A percentile compares a stretch with the other conserved stretches of the same genome.
Conservation (phyloP, 1,284 basidiomycete genomes). For the Apiotrichum montevideense region DNA sequence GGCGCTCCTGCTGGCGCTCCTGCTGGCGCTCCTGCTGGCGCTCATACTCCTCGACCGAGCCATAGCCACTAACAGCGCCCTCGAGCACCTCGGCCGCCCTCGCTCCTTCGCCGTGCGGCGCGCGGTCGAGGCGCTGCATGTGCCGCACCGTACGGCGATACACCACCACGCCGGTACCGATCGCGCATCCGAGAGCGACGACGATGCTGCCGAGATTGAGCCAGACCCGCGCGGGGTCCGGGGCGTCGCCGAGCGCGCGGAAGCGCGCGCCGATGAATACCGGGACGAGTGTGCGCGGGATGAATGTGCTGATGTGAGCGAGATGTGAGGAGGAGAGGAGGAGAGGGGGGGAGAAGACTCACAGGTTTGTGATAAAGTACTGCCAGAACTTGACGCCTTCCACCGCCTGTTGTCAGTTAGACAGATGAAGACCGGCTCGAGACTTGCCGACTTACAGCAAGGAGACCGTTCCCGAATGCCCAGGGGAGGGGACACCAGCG, state of each 20-base stretch:
- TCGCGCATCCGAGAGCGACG: conserved; percentile 27
- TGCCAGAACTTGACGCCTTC: conserved; percentile 43
- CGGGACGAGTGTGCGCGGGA: conserved; percentile 39
- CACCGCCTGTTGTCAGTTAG: conserved; percentile 30
- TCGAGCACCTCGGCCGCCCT: conserved; percentile 32
- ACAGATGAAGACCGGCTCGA: not conserved
- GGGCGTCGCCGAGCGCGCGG: conserved; percentile 32
- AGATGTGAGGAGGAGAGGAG: no score
- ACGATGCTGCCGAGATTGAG: conserved; percentile 40
- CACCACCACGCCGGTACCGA: conserved; percentile 38
- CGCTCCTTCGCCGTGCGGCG: conserved; percentile 24
- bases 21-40: no score
- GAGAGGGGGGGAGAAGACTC: no score
- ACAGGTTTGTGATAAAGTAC: conserved; percentile 42
- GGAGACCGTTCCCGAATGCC: conserved; percentile 43
- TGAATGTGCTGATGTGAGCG: conserved; percentile 21
- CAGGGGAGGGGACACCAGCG: conserved; percentile 46
- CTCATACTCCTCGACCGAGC: not conserved
- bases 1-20: no score
- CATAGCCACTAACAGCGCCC: conserved; percentile 5
- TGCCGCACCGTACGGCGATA: conserved; percentile 42
- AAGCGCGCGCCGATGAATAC: conserved; percentile 47
- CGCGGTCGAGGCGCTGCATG: conserved; percentile 28
- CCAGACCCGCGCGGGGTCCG: conserved; percentile 36
- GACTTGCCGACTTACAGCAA: conserved; percentile 34